Conservation (phyloP, 78 protist genomes). For the Dictyostelium intermedium region DNA sequence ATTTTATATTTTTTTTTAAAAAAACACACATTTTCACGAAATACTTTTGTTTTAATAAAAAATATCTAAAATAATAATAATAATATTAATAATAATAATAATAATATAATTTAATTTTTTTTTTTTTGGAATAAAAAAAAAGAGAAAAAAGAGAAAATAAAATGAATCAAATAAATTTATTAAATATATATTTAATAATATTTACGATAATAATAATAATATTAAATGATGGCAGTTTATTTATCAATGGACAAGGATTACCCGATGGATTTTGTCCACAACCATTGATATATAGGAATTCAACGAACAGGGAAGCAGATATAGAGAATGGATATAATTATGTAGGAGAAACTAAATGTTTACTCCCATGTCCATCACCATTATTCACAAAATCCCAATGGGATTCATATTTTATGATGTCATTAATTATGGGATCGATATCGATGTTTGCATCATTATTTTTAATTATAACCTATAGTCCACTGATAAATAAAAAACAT, state of each 20-base stretch:
- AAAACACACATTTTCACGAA: background rate
- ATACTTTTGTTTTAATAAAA: background rate
- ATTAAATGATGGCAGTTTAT: background rate
- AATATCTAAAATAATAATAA: no score
- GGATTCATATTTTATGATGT: background rate
- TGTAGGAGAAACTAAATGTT: background rate
- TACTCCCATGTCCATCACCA: conserved; percentile 18
- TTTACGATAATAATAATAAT: background rate
- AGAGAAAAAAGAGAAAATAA: background rate
- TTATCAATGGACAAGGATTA: background rate
- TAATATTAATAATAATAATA: no score
- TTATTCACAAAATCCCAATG: background rate
- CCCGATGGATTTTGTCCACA: conserved; percentile 29
- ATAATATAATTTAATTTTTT: no score
- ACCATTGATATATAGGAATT: conserved; percentile 23
- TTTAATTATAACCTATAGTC: conserved; percentile 6
- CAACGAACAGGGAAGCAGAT: conserved; percentile 23
- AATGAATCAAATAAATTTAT: background rate
- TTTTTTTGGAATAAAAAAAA: no score
- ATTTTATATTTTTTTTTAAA: no score
- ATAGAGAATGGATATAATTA: conserved; percentile 14
- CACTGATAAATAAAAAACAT: background rate
- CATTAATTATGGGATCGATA: background rate
- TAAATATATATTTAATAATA: background rate
- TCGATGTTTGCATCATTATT: background rate